Conservation (phyloP, 768 basidiomycete genomes). For the Paxillus ammoniavirescens region DNA sequence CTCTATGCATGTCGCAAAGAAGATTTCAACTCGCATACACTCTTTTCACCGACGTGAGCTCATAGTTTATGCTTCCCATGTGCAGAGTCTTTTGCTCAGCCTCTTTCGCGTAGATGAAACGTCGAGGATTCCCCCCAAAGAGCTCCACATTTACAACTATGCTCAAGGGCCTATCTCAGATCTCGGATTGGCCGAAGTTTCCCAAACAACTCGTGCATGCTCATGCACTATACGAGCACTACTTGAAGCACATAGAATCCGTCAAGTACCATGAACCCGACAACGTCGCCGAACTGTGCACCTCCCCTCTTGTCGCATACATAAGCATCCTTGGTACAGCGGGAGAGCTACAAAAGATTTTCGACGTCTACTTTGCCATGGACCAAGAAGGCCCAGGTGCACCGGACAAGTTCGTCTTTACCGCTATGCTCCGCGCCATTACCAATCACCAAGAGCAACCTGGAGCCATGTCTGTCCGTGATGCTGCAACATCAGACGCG, state of each 20-base stretch:
- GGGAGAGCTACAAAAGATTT: conserved; percentile 61
- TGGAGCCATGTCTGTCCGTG: conserved; percentile 29
- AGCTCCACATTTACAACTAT: conserved; percentile 67
- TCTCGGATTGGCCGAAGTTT: conserved; percentile 58
- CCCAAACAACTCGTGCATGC: conserved; percentile 62
- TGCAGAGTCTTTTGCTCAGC: conserved; percentile 1
- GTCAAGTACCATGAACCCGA: conserved; percentile 47
- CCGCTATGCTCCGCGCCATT: conserved; percentile 60
- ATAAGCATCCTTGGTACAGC: conserved; percentile 64
- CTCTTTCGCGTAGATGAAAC: conserved; percentile 64
- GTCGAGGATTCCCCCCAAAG: conserved; percentile 72
- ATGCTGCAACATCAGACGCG: conserved; percentile 56
- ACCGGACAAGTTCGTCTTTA: conserved; percentile 60
- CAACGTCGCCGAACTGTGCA: conserved; percentile 46
- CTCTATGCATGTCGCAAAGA: conserved; percentile 54
- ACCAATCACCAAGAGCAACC: conserved; percentile 23
- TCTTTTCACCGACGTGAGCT: conserved; percentile 67
- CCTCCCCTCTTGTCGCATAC: conserved; percentile 54
- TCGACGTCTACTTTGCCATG: conserved; percentile 72
- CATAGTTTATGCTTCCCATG: conserved; percentile 11
- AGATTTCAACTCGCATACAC: conserved; percentile 59
- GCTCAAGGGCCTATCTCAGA: conserved; percentile 59
- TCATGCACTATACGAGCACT: conserved; percentile 59
- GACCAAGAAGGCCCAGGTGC: conserved; percentile 62
- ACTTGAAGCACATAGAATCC: conserved; percentile 47